phyloP scores from a whole-genome alignment of 2,329 filamentous ascomycete genomes.

The Talaromyces pinophilus region DNA sequence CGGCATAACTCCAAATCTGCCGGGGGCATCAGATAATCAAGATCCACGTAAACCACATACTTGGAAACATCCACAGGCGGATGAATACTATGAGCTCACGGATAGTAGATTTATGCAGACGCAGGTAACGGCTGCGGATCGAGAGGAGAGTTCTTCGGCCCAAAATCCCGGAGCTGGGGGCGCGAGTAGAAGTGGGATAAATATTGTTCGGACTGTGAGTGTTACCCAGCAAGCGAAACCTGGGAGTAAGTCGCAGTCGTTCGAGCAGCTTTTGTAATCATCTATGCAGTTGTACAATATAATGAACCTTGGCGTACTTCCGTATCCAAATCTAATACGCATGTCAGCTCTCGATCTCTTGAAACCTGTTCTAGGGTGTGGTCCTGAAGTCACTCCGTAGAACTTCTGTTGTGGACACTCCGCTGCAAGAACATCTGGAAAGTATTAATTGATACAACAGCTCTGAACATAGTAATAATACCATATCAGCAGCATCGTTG shows the following conservation, averaged over 20 bases:
- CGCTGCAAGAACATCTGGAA: neutral
- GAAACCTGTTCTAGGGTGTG: neutral
- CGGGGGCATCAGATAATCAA: neutral
- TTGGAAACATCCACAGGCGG: slow-evolving; percentile 7
- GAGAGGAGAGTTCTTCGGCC: neutral
- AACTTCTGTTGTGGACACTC: neutral
- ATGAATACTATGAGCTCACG: slow-evolving; percentile 5
- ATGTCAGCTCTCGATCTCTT: neutral
- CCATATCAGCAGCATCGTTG: neutral
- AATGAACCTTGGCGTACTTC: neutral
- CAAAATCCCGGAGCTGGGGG: neutral
- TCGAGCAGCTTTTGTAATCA: neutral
- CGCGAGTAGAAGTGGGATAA: slow-evolving; percentile 2
- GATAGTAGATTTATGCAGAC: neutral
- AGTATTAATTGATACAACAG: neutral
- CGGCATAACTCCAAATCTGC: neutral
- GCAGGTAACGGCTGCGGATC: neutral
- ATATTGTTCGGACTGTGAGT: slow-evolving; percentile 11
- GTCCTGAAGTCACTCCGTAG: neutral
- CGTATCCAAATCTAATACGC: neutral
- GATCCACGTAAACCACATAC: neutral
- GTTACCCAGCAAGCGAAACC: slow-evolving; percentile 5
- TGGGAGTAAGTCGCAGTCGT: neutral
- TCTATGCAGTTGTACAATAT: neutral
- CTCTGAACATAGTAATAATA: neutral